Evolutionary conservation across 2,329 filamentous ascomycete genomes (phyloP).

Genomic region (Neurospora crassa): DNA sequence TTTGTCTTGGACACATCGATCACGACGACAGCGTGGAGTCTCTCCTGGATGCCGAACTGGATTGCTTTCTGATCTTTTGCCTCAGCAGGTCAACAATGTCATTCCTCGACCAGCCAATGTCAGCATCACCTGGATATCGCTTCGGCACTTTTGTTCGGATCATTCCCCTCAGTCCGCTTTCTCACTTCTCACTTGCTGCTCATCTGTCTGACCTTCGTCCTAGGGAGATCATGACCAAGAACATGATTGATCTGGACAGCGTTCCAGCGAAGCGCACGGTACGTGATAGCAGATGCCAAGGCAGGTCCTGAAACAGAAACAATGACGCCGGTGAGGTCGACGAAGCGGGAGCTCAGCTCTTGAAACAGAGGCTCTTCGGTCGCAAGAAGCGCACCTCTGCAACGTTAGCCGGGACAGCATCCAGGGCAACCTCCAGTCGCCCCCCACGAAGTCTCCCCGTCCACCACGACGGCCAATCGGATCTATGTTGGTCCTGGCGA

Average conservation of each 20-base stretch:
- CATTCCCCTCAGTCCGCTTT: background rate
- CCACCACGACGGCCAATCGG: background rate
- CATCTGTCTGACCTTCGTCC: background rate
- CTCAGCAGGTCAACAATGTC: background rate
- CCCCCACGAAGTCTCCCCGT: background rate
- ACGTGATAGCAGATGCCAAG: background rate
- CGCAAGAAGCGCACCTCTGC: background rate
- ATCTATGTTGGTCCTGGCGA: background rate
- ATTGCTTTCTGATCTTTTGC: background rate
- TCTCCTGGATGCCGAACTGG: background rate
- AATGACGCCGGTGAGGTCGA: background rate
- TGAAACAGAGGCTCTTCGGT: background rate
- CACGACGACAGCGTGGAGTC: background rate
- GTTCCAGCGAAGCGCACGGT: background rate
- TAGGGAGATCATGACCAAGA: background rate
- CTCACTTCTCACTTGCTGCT: background rate
- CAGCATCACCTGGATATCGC: background rate
- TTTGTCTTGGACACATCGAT: background rate
- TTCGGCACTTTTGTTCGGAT: background rate
- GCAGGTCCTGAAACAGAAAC: background rate
- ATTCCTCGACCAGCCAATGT: background rate
- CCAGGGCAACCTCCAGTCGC: background rate
- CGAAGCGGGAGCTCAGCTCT: background rate
- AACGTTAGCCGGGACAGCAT: background rate
- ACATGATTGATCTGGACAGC: background rate